Conservation (phyloP, 768 basidiomycete species). For the Phanerodontia chrysosporium region DNA sequence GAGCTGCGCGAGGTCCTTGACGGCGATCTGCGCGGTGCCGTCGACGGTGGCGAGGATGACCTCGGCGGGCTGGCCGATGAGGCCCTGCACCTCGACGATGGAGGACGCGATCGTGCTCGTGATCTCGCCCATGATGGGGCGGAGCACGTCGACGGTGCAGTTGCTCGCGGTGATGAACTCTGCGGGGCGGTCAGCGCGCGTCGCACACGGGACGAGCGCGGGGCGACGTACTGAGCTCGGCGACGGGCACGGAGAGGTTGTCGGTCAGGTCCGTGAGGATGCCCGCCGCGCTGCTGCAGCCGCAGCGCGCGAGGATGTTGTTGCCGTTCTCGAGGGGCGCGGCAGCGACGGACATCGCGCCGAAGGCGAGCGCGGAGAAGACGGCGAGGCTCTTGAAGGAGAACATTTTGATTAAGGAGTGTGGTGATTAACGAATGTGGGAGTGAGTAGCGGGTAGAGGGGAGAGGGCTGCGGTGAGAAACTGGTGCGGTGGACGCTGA, state of each 20-base stretch:
- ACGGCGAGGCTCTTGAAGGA: conserved; percentile 25
- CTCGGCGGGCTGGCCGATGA: conserved; percentile 20
- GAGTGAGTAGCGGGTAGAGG: neutral
- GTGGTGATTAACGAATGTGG: conserved; percentile 18
- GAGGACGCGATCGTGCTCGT: conserved; percentile 21
- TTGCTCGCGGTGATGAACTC: conserved; percentile 16
- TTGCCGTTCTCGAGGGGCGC: conserved; percentile 6
- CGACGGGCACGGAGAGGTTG: conserved; percentile 16
- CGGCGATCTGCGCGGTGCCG: conserved; percentile 22
- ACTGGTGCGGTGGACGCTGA: neutral
- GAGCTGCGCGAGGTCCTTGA: conserved; percentile 22
- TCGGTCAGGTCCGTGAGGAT: conserved; percentile 23
- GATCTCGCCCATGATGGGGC: conserved; percentile 21
- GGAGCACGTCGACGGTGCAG: conserved; percentile 21
- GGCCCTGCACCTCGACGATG: conserved; percentile 21
- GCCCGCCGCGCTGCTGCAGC: conserved; percentile 19
- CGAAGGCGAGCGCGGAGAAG: conserved; percentile 25
- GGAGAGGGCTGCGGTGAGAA: neutral
- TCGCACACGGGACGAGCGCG: neutral
- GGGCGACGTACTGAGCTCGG: conserved; percentile 27
- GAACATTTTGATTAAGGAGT: conserved; percentile 33
- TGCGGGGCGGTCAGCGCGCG: neutral
- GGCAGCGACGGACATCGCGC: conserved; percentile 14
- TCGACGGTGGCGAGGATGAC: conserved; percentile 25
- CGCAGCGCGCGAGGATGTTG: conserved; percentile 16